These are phyloP conservation scores for Hemisphaericaspora subhashii DNA, from an alignment of 1,139 yeast species.

Conservation along the genomic window DNA sequence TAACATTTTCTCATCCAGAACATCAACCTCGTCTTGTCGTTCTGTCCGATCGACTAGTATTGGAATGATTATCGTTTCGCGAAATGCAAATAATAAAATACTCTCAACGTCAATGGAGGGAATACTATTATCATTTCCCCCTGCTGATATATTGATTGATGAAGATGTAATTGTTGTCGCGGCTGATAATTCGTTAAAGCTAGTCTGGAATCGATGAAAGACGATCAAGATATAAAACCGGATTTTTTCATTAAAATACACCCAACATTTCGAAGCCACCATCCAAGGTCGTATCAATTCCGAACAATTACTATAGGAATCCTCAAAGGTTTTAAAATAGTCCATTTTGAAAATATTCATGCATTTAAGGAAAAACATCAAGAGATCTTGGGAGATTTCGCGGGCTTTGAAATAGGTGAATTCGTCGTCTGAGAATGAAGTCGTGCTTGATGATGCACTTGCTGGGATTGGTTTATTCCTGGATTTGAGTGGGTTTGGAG, in stretches of 20 bases:
- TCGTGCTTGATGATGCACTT: slow-evolving; percentile 1
- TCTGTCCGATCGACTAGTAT: slow-evolving; percentile 22
- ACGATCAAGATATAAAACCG: slow-evolving; percentile 29
- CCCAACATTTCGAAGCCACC: slow-evolving; percentile 27
- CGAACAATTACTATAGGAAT: slow-evolving; percentile 2
- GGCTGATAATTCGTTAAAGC: slow-evolving; percentile 19
- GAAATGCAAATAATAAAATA: slow-evolving; percentile 30
- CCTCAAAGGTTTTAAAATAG: slow-evolving; percentile 10
- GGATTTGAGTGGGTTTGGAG: slow-evolving; percentile 5
- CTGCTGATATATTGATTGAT: too few relatives aligned
- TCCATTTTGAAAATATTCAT: slow-evolving; percentile 27
- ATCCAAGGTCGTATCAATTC: slow-evolving; percentile 21
- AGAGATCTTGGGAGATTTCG: slow-evolving; percentile 33
- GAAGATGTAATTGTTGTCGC: slow-evolving; percentile 8
- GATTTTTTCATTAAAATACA: slow-evolving; percentile 32
- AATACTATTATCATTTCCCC: background rate
- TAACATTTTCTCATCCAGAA: slow-evolving; percentile 3
- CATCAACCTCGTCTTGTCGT: background rate
- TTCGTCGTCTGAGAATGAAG: slow-evolving; percentile 14
- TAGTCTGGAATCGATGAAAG: slow-evolving; percentile 31
- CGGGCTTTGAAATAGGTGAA: slow-evolving; percentile 30
- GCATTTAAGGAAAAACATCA: slow-evolving; percentile 26
- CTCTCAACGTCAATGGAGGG: slow-evolving; percentile 31
- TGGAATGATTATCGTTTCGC: slow-evolving; percentile 33
- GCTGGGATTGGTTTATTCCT: background rate